phyloP scores from a whole-genome alignment of 2,329 filamentous ascomycete species.

The Sclerotinia minor region DNA sequence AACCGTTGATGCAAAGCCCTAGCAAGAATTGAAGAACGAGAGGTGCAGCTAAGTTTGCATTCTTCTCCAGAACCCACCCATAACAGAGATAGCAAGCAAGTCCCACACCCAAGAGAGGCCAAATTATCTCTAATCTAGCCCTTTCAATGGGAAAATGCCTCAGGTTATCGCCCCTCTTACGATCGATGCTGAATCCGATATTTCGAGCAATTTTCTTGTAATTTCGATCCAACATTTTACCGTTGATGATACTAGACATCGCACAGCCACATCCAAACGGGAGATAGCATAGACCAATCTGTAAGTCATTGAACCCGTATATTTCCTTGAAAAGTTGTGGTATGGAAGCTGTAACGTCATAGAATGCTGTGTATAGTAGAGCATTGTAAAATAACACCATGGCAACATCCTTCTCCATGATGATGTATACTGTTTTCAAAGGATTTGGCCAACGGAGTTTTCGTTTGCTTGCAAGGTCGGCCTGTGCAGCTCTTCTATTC shows the following conservation, averaged over 20 bases:
- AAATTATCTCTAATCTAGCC: conserved; percentile 53
- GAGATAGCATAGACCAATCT: conserved; percentile 41
- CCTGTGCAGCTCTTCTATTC: conserved; percentile 41
- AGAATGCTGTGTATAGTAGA: conserved; percentile 57
- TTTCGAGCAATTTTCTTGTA: conserved; percentile 66
- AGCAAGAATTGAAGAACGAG: conserved; percentile 58
- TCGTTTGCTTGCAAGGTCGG: conserved; percentile 43
- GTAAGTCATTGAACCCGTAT: conserved; percentile 41
- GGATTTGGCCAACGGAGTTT: conserved; percentile 58
- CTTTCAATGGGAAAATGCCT: conserved; percentile 43
- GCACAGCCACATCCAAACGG: conserved; percentile 54
- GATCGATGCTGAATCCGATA: conserved; percentile 61
- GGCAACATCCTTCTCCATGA: conserved; percentile 59
- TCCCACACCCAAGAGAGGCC: conserved; percentile 56
- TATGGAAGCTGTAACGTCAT: conserved; percentile 53
- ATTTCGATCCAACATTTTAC: conserved; percentile 62
- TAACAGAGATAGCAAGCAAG: conserved; percentile 55
- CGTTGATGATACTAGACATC: conserved; percentile 54
- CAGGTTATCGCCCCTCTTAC: conserved; percentile 50
- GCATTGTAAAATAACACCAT: conserved; percentile 55
- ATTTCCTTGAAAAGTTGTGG: conserved; percentile 47
- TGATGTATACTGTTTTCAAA: conserved; percentile 53
- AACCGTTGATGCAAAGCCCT: conserved; percentile 58
- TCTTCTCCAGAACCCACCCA: conserved; percentile 57
- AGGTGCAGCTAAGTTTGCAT: conserved; percentile 54